phyloP scores from a whole-genome alignment of 495 filamentous ascomycete species.

The Jackrogersella minutella region DNA sequence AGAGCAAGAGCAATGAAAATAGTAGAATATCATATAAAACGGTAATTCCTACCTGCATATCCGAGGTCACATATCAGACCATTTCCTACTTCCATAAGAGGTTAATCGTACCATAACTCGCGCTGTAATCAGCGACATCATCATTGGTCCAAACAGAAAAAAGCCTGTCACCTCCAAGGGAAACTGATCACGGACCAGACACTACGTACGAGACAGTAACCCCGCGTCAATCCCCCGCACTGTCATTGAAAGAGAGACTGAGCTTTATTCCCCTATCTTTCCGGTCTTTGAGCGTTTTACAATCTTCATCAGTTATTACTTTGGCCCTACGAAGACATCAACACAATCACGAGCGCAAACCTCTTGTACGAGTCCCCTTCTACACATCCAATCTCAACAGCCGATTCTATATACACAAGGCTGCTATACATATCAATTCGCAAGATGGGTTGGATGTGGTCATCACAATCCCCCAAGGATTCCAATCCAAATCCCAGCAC shows the following conservation, averaged over 20 bases:
- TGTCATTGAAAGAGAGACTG: background rate
- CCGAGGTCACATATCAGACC: conserved; percentile 22
- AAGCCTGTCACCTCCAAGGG: conserved; percentile 15
- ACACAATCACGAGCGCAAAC: conserved; percentile 12
- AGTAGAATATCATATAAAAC: background rate
- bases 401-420: background rate
- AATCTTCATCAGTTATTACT: background rate
- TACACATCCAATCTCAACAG: conserved; percentile 12
- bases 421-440: conserved; percentile 10
- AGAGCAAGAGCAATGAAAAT: background rate
- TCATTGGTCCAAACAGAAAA: conserved; percentile 24
- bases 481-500: conserved; percentile 16
- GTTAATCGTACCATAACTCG: conserved; percentile 17
- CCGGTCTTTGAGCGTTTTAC: conserved; percentile 6
- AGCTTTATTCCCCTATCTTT: background rate
- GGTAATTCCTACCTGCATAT: conserved; percentile 1
- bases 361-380: conserved; percentile 1
- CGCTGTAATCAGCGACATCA: conserved; percentile 13
- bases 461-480: conserved; percentile 38
- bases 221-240: conserved; percentile 38
- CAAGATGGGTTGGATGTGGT: conserved; percentile 65
- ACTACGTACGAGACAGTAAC: too few relatives aligned
- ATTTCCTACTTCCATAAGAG: conserved; percentile 2
- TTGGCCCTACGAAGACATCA: background rate
- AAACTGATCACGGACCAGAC: conserved; percentile 31